Evolutionary conservation across 2,329 filamentous ascomycete species (phyloP).

Genomic region (Ceratocystis alfenasii): DNA sequence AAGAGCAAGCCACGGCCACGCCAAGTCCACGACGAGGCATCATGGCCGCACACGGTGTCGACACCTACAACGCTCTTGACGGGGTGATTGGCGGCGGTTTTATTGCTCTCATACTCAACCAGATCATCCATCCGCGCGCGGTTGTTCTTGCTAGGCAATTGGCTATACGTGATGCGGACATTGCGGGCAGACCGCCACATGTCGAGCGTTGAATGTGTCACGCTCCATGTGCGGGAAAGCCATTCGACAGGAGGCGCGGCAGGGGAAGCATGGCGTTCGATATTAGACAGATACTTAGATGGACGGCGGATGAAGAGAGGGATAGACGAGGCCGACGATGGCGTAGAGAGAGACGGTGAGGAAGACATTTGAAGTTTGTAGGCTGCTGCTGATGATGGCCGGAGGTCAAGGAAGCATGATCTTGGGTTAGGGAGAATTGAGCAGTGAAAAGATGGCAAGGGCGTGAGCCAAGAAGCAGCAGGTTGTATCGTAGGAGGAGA

Average conservation of each 20-base stretch:
- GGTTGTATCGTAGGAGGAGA: neutral
- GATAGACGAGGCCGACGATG: conserved; percentile 10
- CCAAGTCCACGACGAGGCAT: conserved; percentile 54
- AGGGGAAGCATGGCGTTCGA: conserved; percentile 16
- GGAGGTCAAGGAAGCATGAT: conserved; percentile 11
- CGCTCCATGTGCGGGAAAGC: conserved; percentile 57
- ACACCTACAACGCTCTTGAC: conserved; percentile 53
- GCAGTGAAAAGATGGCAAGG: neutral
- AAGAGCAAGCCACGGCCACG: conserved; percentile 62
- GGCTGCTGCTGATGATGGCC: neutral
- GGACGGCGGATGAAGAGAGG: conserved; percentile 17
- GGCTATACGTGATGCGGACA: conserved; percentile 64
- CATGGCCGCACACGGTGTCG: conserved; percentile 37
- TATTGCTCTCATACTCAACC: conserved; percentile 54
- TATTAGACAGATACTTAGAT: conserved; percentile 16
- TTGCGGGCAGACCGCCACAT: conserved; percentile 77
- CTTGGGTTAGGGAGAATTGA: neutral
- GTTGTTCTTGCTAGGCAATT: conserved; percentile 36
- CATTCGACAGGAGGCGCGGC: conserved; percentile 41
- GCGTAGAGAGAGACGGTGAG: conserved; percentile 1
- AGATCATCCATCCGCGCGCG: conserved; percentile 52
- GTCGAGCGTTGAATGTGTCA: conserved; percentile 61
- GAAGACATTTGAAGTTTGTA: neutral
- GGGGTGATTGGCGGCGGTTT: conserved; percentile 33
- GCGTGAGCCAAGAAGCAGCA: neutral